A percentile compares a stretch with the other conserved stretches of the same genome.
Conservation (phyloP, 176 grass and related monocot genomes). For the Triticum timopheevii region DNA sequence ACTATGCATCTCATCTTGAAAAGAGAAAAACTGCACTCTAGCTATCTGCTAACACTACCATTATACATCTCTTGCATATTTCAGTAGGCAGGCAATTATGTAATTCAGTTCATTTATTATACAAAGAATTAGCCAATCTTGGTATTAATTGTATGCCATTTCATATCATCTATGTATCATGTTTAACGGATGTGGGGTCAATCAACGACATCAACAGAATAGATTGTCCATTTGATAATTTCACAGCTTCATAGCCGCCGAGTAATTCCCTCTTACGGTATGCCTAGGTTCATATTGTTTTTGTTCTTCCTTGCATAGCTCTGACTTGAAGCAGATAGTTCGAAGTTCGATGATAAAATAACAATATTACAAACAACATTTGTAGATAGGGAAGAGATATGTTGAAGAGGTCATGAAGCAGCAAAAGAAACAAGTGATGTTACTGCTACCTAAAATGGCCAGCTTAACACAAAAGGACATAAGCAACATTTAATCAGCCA, state of each 20-base stretch:
- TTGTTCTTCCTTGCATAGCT: neutral
- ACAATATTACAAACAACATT: neutral
- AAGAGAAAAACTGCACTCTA: neutral
- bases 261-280: neutral
- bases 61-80: neutral
- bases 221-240: neutral
- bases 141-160: neutral
- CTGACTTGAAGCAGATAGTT: neutral
- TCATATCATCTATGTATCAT: neutral
- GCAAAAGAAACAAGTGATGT: neutral
- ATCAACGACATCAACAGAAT: neutral
- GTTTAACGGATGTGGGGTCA: neutral
- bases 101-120: neutral
- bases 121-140: neutral
- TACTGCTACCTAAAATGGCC: neutral
- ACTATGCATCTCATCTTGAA: neutral
- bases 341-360: neutral
- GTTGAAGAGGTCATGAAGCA: neutral
- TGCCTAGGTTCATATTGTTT: neutral
- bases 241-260: neutral
- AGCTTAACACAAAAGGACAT: neutral
- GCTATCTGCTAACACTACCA: neutral
- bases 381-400: neutral
- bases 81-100: neutral
- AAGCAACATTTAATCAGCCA: neutral